phyloP scores from a whole-genome alignment of 2,329 filamentous ascomycete genomes.

The Alternaria angustiovoidea region DNA sequence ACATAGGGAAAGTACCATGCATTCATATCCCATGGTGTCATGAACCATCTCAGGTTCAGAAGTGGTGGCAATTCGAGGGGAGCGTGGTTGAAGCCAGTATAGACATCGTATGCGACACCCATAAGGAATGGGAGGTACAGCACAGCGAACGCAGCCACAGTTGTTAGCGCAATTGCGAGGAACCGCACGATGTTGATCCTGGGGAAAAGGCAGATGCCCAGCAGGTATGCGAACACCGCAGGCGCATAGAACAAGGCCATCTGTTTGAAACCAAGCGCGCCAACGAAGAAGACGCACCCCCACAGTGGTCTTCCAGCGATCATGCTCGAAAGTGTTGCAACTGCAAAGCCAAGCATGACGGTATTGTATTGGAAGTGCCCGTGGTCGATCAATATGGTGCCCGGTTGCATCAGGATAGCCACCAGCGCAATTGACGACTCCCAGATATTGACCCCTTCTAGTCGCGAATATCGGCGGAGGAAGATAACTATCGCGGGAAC shows the following conservation, averaged over 20 bases:
- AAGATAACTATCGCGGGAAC: constrained; percentile 87
- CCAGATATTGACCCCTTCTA: constrained; percentile 81
- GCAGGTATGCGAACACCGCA: constrained; percentile 86
- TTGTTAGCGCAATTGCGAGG: constrained; percentile 77
- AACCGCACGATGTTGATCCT: constrained; percentile 72
- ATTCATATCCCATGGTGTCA: constrained; percentile 64
- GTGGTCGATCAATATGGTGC: constrained; percentile 90
- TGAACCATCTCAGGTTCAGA: constrained; percentile 15
- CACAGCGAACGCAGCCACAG: constrained; percentile 74
- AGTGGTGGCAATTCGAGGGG: constrained; percentile 9
- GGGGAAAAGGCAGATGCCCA: constrained; percentile 86
- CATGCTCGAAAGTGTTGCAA: constrained; percentile 88
- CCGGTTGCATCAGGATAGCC: constrained; percentile 91
- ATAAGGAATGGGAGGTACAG: constrained; percentile 78
- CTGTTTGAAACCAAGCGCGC: constrained; percentile 95
- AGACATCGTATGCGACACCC: constrained; percentile 73
- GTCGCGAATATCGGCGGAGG: constrained; percentile 78
- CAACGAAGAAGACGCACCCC: constrained; percentile 93
- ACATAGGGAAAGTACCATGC: constrained; percentile 77
- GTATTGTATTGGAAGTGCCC: constrained; percentile 98
- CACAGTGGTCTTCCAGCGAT: constrained; percentile 84
- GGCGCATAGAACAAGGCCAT: constrained; percentile 99
- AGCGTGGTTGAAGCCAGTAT: constrained; percentile 66
- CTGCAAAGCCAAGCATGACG: constrained; percentile 92
- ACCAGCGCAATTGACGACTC: constrained; percentile 84